Evolutionary conservation across 495 filamentous ascomycete species (phyloP).

Genomic region (Annulohypoxylon nitens): DNA sequence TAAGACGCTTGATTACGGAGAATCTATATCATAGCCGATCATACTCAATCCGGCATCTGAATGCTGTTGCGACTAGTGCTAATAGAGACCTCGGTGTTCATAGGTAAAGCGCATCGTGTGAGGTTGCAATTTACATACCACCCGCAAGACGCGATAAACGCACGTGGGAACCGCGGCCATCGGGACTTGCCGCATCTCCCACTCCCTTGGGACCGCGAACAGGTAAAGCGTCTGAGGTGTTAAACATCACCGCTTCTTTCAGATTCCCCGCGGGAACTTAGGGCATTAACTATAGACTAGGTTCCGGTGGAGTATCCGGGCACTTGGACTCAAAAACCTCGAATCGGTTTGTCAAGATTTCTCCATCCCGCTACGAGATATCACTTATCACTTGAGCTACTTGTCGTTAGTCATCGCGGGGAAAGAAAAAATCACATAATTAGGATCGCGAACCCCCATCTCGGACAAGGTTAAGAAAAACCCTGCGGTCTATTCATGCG

Average conservation of each 20-base stretch:
- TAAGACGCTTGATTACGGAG: background rate
- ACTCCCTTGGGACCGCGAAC: constrained; percentile 10
- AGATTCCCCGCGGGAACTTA: background rate
- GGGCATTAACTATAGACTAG: constrained; percentile 11
- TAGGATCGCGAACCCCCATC: constrained; percentile 1
- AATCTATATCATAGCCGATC: background rate
- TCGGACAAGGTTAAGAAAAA: constrained; percentile 4
- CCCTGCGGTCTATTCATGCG: background rate
- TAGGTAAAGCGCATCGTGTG: constrained; percentile 2
- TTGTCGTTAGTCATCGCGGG: constrained; percentile 8
- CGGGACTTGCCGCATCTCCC: constrained; percentile 27
- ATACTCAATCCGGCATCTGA: background rate
- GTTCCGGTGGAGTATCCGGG: constrained; percentile 19
- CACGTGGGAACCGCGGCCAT: constrained; percentile 19
- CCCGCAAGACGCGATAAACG: constrained; percentile 27
- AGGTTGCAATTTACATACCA: constrained; percentile 17
- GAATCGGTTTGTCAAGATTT: constrained; percentile 27
- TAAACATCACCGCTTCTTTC: constrained; percentile 36
- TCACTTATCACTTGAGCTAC: constrained; percentile 22
- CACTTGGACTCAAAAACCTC: constrained; percentile 16
- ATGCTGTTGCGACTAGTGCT: constrained; percentile 2
- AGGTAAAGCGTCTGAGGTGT: constrained; percentile 1
- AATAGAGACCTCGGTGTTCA: constrained; percentile 7
- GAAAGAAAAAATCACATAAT: constrained; percentile 15
- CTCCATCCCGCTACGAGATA: constrained; percentile 23